Evolutionary conservation across 2,329 filamentous ascomycete genomes (phyloP).

Genomic region (Epichloe elymi): DNA sequence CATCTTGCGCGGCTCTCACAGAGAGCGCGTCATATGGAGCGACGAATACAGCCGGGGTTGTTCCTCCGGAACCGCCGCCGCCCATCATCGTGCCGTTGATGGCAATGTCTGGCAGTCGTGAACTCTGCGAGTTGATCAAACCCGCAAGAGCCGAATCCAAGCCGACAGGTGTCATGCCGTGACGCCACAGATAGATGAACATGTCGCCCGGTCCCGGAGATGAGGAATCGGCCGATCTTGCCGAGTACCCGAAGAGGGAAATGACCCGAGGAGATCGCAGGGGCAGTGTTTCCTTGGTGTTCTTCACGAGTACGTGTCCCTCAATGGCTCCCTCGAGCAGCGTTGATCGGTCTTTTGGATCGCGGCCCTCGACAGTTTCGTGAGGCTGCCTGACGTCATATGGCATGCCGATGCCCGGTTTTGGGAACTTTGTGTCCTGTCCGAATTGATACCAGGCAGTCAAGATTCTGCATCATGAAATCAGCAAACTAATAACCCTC

Average conservation of each 20-base stretch:
- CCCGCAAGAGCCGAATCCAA: conserved; percentile 12
- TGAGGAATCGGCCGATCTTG: conserved; percentile 30
- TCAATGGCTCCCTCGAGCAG: conserved; percentile 46
- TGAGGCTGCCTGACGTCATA: conserved; percentile 35
- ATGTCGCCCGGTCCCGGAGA: conserved; percentile 21
- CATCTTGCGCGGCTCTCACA: conserved; percentile 38
- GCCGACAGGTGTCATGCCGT: conserved; percentile 14
- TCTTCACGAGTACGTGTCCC: conserved; percentile 53
- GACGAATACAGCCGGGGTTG: conserved; percentile 32
- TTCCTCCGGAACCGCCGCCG: conserved; percentile 36
- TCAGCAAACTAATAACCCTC: not conserved
- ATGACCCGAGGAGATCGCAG: conserved; percentile 36
- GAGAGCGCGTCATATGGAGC: conserved; percentile 43
- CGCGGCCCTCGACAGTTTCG: conserved; percentile 38
- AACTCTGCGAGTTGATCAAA: not conserved
- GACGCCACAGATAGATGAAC: conserved; percentile 21
- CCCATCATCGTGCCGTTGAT: conserved; percentile 29
- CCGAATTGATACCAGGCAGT: conserved; percentile 44
- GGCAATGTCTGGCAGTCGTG: conserved; percentile 11
- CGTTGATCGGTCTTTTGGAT: conserved; percentile 25
- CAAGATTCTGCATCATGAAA: conserved; percentile 21
- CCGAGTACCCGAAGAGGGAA: conserved; percentile 51
- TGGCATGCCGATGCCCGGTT: conserved; percentile 39
- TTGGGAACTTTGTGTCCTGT: conserved; percentile 34
- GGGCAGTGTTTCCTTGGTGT: conserved; percentile 40